Base-by-base conservation (phyloP, 1,284 basidiomycete genomes). In the Cutaneotrichosporon cyanovorans region DNA sequence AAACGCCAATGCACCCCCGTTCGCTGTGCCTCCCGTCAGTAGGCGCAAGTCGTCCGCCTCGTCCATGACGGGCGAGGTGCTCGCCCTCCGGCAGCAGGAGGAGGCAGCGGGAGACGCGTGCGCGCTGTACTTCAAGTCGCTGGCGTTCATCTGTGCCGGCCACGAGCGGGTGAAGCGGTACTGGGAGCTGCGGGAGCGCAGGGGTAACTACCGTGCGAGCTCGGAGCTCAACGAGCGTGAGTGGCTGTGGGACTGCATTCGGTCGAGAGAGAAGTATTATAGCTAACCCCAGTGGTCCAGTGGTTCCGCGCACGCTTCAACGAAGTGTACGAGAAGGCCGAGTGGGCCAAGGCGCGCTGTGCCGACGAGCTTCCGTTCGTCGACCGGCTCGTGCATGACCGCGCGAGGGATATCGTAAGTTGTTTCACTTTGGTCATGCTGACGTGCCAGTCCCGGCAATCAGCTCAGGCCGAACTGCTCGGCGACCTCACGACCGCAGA, bases 91-190 rank as follows among this genome's bases (percentile, higher is more conserved):
- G 8, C 81, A 83, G 58, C 84, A 84, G 35, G 85, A 90, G 63
- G 75, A 76, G 1, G 81, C 84, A 30, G 80, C 78, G 75, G 85
- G 75, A 75, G 90, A 73, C 78, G 91, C 73, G 45, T 82, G 95
- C 32, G 84, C 91, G 34, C 78, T 98, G 44, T 97, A 96, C 73
- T 84, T 96, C 75, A 85, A 91, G 55, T 78, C 93, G 35, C 84
- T 97, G 78, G 80, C 83, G 1, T 96, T 97, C 69, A 81, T 91
- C 48, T 87, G 92, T 71, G 85, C 84, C 66, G 93, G 90, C 10
- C 89, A 93, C 49, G 81, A 89, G 45, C 63, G 65, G 36, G 72
- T 73, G 33, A 64, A 73, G 53, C 55, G 59, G 40, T 74, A 70
- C 53, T 76, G 75, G 71, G 64, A 73, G 23, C 58, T 60, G 9